Evolutionary conservation across 2,329 filamentous ascomycete species (phyloP).

Genomic region (Sclerotiophoma versabilis): DNA sequence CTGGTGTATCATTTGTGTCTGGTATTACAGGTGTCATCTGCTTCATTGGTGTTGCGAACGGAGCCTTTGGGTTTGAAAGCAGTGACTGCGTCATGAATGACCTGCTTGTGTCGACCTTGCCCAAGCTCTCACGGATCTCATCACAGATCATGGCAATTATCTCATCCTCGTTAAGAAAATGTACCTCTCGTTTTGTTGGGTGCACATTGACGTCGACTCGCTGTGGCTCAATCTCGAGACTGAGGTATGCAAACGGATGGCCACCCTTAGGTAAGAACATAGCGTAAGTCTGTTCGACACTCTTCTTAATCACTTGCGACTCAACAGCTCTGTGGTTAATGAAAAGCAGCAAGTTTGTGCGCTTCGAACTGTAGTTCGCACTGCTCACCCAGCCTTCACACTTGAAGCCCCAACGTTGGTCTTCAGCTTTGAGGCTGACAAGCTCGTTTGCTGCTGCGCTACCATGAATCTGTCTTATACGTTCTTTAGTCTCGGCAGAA

Average conservation of each 20-base stretch:
- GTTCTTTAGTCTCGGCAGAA: slow-evolving; percentile 75
- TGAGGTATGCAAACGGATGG: slow-evolving; percentile 92
- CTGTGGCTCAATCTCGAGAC: slow-evolving; percentile 88
- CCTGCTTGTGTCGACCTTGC: slow-evolving; percentile 88
- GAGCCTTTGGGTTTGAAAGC: slow-evolving; percentile 56
- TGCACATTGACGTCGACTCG: slow-evolving; percentile 97
- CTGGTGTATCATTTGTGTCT: slow-evolving; percentile 29
- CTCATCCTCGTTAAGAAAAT: slow-evolving; percentile 97
- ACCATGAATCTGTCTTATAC: slow-evolving; percentile 90
- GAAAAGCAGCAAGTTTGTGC: slow-evolving; percentile 85
- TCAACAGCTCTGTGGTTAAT: slow-evolving; percentile 97
- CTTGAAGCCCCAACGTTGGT: slow-evolving; percentile 83
- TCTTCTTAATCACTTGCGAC: slow-evolving; percentile 85
- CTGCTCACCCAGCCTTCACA: slow-evolving; percentile 84
- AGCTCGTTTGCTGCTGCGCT: slow-evolving; percentile 86
- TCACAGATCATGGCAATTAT: slow-evolving; percentile 87
- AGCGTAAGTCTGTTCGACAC: slow-evolving; percentile 87
- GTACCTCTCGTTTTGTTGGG: slow-evolving; percentile 94
- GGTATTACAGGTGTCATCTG: slow-evolving; percentile 36
- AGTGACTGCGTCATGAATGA: slow-evolving; percentile 95
- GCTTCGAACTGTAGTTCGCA: slow-evolving; percentile 93
- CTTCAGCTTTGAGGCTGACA: slow-evolving; percentile 74
- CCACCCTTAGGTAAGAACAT: slow-evolving; percentile 90
- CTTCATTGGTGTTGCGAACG: slow-evolving; percentile 51
- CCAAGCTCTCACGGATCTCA: slow-evolving; percentile 77